Evolutionary conservation across 352 stramenopile genomes (phyloP).

Genomic region (Globisporangium spinosum): DNA sequence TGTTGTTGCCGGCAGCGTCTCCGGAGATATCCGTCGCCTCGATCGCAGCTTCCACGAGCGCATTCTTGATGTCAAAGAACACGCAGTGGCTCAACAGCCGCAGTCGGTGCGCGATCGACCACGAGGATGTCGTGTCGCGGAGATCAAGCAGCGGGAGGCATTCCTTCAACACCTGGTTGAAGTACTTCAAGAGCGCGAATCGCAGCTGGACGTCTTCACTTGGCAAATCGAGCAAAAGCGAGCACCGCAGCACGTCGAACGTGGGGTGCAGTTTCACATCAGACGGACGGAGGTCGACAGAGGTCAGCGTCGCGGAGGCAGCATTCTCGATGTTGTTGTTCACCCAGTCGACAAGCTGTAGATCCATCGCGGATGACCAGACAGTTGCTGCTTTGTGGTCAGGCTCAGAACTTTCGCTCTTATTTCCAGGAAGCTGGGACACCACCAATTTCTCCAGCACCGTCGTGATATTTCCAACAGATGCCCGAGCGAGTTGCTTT

Average conservation of each 20-base stretch:
- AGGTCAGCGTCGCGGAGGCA: constrained; percentile 28
- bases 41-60: constrained; percentile 75
- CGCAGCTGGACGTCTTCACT: constrained; percentile 63
- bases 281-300: constrained; percentile 60
- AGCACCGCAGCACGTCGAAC: constrained; percentile 73
- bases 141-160: constrained; percentile 74
- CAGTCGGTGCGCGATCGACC: constrained; percentile 70
- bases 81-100: constrained; percentile 77
- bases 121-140: constrained; percentile 61
- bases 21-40: constrained; percentile 61
- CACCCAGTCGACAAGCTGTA: constrained; percentile 85
- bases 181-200: constrained; percentile 79
- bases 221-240: constrained; percentile 51
- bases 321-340: constrained; percentile 69
- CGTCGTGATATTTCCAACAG: constrained; percentile 31
- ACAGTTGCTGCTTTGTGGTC: background rate
- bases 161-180: constrained; percentile 69
- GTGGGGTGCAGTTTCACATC: constrained; percentile 70
- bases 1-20: constrained; percentile 44
- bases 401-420: background rate
- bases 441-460: constrained; percentile 30
- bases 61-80: constrained; percentile 86
- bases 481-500: constrained; percentile 55
- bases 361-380: constrained; percentile 75
- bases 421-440: background rate